Evolutionary conservation across 2,329 filamentous ascomycete species (phyloP), one percentile per base, ranked within the genome.

Genomic region (Curvularia eragrostidis): DNA sequence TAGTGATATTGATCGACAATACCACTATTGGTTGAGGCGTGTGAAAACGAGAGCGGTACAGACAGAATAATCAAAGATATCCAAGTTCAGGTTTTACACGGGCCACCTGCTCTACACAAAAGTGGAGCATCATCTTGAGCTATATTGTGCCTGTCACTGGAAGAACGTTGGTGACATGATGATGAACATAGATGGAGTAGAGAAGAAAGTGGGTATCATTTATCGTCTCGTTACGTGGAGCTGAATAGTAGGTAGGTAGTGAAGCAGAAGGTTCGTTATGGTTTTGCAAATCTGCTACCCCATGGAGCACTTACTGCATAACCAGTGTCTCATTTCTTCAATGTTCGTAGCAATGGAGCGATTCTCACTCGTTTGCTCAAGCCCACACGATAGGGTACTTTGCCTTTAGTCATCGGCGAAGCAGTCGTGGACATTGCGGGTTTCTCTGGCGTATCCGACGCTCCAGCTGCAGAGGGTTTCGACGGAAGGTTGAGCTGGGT

Each of bases 341-440:
- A 72, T 2, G 73, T 72, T 58, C 80, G 81, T 51, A 83, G 70
- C 43, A 84, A 65, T 8, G 81, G 80, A 41, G 81, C 75, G 51
- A 84, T 82, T 52, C 79, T 77, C 21, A 77, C 78, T 41, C 78
- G 75, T 70, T 79, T 80, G 67, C 81, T 83, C 36, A 84, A 68
- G 2, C 82, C 82, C 41, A 84, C 81, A 23, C 82, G 72, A 48
- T 81, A 81, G 1, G 71, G 66, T 21, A 78, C 72, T 61, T 81
- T 81, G 15, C 76, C 67, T 68, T 73, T 77, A 50, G 51, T 68
- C 10, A 67, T 56, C 8, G 72, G 63, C 34, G 70, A 73, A 48
- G 64, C 66, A 30, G 42, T 65, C 46, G 53, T 46, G 53, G 50
- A 48, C 52, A 59, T 66, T 12, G 56, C 54, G 50, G 61, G 57